Evolutionary conservation across 139 green algal genomes (phyloP).

Genomic region (Raphidocelis subcapitata): DNA sequence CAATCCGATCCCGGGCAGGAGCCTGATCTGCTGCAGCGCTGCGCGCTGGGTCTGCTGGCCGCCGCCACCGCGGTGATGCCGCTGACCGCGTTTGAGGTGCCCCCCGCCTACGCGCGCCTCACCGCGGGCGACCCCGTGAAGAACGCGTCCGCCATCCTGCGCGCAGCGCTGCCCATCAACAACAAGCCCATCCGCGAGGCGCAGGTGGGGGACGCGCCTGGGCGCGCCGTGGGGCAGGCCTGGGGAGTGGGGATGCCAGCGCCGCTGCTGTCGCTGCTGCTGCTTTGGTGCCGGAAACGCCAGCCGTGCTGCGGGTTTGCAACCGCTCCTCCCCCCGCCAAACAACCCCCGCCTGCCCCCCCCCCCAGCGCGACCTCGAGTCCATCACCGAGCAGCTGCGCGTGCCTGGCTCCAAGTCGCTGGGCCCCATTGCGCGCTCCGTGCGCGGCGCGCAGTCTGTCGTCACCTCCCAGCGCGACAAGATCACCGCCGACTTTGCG

Average conservation of each 20-base stretch:
- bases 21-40: constrained; percentile 18
- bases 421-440: constrained; percentile 70
- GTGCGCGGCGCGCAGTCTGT: constrained; percentile 55
- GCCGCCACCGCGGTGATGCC: constrained; percentile 27
- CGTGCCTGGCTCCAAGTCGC: constrained; percentile 81
- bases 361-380: constrained; percentile 76
- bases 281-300: background rate
- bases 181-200: constrained; percentile 90
- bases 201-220: constrained; percentile 56
- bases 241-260: too few relatives aligned
- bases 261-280: too few relatives aligned
- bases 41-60: constrained; percentile 21
- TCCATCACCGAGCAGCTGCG: constrained; percentile 85
- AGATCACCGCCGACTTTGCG: constrained; percentile 71
- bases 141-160: constrained; percentile 88
- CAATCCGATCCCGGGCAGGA: background rate
- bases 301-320: too few relatives aligned
- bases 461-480: constrained; percentile 53
- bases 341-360: background rate
- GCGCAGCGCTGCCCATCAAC: constrained; percentile 93
- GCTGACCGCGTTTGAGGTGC: constrained; percentile 5
- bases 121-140: constrained; percentile 68
- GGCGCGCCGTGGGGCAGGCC: too few relatives aligned
- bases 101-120: constrained; percentile 35
- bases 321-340: too few relatives aligned